phyloP scores from a whole-genome alignment of 768 basidiomycete species.

The Omphalotus guepiniiformis region DNA sequence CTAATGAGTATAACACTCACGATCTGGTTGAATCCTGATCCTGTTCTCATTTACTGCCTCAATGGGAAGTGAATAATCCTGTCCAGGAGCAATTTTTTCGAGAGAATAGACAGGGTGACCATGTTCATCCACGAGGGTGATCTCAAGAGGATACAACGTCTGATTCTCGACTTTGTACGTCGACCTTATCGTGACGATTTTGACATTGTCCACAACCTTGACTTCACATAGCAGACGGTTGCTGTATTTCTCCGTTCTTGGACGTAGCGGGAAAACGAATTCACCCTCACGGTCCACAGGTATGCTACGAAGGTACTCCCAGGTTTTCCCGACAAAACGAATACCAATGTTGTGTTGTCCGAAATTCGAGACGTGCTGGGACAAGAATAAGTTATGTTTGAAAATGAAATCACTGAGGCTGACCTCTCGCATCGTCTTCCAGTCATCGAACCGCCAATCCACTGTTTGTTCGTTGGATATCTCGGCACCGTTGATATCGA shows the following conservation, averaged over 20 bases:
- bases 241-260: conserved; percentile 66
- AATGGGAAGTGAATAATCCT: conserved; percentile 86
- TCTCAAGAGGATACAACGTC: conserved; percentile 87
- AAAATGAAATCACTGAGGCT: background rate
- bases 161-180: conserved; percentile 89
- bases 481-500: conserved; percentile 49
- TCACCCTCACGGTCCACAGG: conserved; percentile 95
- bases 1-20: conserved; percentile 43
- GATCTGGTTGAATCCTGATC: conserved; percentile 87
- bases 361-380: conserved; percentile 53
- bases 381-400: conserved; percentile 5
- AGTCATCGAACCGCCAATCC: conserved; percentile 98
- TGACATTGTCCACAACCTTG: conserved; percentile 86
- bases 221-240: conserved; percentile 88
- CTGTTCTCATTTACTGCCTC: conserved; percentile 81
- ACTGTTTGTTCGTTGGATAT: conserved; percentile 71
- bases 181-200: conserved; percentile 90
- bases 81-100: conserved; percentile 88
- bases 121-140: conserved; percentile 81
- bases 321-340: conserved; percentile 78
- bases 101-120: conserved; percentile 78
- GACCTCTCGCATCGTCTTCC: conserved; percentile 91
- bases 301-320: conserved; percentile 86
- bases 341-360: conserved; percentile 84
- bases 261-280: conserved; percentile 81